A percentile compares a stretch with the other conserved stretches of the same genome.
Conservation (phyloP, 495 filamentous ascomycete genomes). For the Hypomontagnella submonticulosa region DNA sequence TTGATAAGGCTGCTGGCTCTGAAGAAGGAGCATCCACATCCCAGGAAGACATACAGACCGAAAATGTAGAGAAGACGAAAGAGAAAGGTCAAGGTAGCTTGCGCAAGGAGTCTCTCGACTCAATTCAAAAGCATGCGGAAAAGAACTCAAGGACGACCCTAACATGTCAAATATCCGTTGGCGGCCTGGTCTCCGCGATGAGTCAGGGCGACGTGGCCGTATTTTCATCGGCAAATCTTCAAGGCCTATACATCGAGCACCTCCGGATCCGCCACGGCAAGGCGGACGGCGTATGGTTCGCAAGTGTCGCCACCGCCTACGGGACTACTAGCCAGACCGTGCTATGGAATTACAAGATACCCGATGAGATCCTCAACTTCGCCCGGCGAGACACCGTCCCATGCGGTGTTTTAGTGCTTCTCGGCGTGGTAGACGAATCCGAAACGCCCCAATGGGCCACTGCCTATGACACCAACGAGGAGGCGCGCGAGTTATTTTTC, state of each 20-base stretch:
- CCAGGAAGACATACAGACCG: background rate
- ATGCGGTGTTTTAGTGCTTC: constrained; percentile 69
- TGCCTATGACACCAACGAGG: constrained; percentile 52
- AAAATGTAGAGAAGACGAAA: constrained; percentile 21
- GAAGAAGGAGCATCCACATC: constrained; percentile 5
- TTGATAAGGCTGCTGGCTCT: constrained; percentile 8
- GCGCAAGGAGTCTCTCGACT: constrained; percentile 53
- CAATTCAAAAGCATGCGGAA: constrained; percentile 43
- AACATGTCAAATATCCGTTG: constrained; percentile 58
- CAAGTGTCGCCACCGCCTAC: constrained; percentile 64
- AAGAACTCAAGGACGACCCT: constrained; percentile 45
- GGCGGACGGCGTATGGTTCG: constrained; percentile 67
- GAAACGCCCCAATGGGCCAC: constrained; percentile 69
- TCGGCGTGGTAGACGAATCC: constrained; percentile 61
- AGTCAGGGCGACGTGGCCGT: constrained; percentile 45
- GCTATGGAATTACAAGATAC: constrained; percentile 71
- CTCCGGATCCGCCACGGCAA: constrained; percentile 47
- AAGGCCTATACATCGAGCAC: constrained; percentile 57
- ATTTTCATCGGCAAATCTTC: constrained; percentile 42
- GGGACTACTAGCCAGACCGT: constrained; percentile 63
- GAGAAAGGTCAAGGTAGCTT: constrained; percentile 30
- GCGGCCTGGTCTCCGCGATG: constrained; percentile 55
- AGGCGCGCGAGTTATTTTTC: constrained; percentile 52
- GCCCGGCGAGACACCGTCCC: constrained; percentile 65
- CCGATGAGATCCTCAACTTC: constrained; percentile 62